A percentile compares a stretch with the other conserved stretches of the same genome.
These are phyloP conservation scores for Escallonia rubra DNA, from an alignment of 129 eudicot genomes.

Conservation along the genomic window DNA sequence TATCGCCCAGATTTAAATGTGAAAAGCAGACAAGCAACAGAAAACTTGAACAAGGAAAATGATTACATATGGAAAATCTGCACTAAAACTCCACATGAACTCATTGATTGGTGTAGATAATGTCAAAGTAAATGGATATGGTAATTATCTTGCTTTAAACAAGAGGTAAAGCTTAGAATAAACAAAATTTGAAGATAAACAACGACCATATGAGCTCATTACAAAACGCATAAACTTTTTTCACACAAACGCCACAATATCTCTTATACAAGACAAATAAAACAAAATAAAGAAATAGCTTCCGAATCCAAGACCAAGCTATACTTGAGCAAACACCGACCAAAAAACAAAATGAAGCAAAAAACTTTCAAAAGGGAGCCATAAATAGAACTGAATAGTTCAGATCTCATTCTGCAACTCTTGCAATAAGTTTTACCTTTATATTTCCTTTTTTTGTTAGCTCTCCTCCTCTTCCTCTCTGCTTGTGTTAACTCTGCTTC, in stretches of 20 bases:
- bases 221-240: not conserved
- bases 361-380: not conserved
- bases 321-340: not conserved
- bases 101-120: not conserved
- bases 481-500: constrained; percentile 86
- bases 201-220: not conserved
- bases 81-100: not conserved
- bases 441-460: constrained; percentile 78
- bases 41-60: not conserved
- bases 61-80: not conserved
- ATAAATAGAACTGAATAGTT: not conserved
- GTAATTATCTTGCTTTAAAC: not conserved
- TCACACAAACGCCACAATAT: too few relatives aligned
- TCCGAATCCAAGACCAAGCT: too few relatives aligned
- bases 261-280: too few relatives aligned
- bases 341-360: not conserved
- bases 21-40: constrained; percentile 4
- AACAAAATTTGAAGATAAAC: not conserved
- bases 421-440: constrained; percentile 47
- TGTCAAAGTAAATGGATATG: not conserved
- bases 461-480: constrained; percentile 89
- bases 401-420: not conserved
- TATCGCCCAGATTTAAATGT: constrained; percentile 8
- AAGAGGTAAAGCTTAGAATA: not conserved
- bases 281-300: too few relatives aligned